phyloP scores from a whole-genome alignment of 1,139 yeast genomes.

The Diutina neorugosa region DNA sequence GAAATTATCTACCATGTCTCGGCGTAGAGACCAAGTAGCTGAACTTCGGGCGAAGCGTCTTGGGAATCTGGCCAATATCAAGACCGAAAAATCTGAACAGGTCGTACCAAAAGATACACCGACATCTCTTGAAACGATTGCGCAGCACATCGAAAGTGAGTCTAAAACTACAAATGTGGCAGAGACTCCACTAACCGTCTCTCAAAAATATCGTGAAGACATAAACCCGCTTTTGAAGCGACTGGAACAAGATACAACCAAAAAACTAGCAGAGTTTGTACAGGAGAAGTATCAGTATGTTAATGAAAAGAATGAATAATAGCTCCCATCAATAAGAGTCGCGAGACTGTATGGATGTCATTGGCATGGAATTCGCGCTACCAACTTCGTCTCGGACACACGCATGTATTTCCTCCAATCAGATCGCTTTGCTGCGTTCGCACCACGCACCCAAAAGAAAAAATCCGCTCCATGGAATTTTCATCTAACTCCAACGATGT shows the following conservation, averaged over 20 bases:
- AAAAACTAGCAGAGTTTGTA: conserved; percentile 16
- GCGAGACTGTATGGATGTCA: not conserved
- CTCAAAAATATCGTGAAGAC: conserved; percentile 9
- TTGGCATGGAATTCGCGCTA: conserved; percentile 6
- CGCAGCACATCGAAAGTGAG: not conserved
- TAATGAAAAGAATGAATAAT: not conserved
- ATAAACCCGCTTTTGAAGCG: conserved; percentile 15
- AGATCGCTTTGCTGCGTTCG: conserved; percentile 5
- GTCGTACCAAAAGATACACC: not conserved
- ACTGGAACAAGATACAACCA: conserved; percentile 20
- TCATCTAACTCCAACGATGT: conserved; percentile 14
- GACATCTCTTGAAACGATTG: not conserved
- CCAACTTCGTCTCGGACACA: conserved; percentile 1
- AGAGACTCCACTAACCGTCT: not conserved
- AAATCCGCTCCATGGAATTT: conserved; percentile 3
- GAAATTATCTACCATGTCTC: not conserved
- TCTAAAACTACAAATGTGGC: not conserved
- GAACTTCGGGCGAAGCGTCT: conserved; percentile 2
- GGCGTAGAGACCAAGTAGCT: not conserved
- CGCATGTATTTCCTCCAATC: conserved; percentile 4
- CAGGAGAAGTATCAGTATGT: conserved; percentile 13
- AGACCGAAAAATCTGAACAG: not conserved
- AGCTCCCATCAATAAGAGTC: not conserved
- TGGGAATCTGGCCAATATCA: not conserved
- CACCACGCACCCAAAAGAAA: conserved; percentile 6